Evolutionary conservation across 805 yeast genomes (phyloP).

Genomic region (Sungouiozyma ichnusensis): DNA sequence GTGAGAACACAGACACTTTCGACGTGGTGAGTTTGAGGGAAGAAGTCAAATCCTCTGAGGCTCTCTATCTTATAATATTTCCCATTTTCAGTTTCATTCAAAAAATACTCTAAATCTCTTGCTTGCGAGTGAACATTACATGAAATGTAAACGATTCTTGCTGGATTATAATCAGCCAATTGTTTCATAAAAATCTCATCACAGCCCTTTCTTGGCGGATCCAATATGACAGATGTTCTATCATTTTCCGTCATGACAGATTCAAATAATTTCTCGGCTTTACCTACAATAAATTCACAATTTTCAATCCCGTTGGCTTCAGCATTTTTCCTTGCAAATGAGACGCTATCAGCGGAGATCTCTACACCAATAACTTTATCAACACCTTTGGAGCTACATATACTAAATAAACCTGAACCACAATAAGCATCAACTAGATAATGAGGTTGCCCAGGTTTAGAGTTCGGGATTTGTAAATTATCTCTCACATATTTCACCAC

Average conservation of each 20-base stretch:
- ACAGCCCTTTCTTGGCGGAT: conserved; percentile 97
- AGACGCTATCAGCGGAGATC: conserved; percentile 81
- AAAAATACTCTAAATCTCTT: conserved; percentile 77
- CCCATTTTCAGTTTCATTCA: conserved; percentile 56
- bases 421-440: conserved; percentile 91
- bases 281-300: conserved; percentile 79
- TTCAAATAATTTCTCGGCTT: conserved; percentile 82
- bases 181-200: conserved; percentile 81
- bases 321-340: conserved; percentile 79
- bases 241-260: conserved; percentile 65
- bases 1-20: conserved; percentile 73
- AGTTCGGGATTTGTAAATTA: conserved; percentile 43
- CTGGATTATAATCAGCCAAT: conserved; percentile 72
- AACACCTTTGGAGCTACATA: conserved; percentile 75
- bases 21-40: conserved; percentile 90
- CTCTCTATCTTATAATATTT: conserved; percentile 61
- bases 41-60: conserved; percentile 89
- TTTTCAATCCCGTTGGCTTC: conserved; percentile 61
- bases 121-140: conserved; percentile 98
- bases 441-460: conserved; percentile 38
- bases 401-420: conserved; percentile 89
- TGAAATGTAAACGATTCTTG: conserved; percentile 83
- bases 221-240: conserved; percentile 81
- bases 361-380: conserved; percentile 87
- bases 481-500: conserved; percentile 75